These are phyloP conservation scores for Kodamaea alishanica DNA, from an alignment of 1,139 yeast genomes.

Conservation along the genomic window DNA sequence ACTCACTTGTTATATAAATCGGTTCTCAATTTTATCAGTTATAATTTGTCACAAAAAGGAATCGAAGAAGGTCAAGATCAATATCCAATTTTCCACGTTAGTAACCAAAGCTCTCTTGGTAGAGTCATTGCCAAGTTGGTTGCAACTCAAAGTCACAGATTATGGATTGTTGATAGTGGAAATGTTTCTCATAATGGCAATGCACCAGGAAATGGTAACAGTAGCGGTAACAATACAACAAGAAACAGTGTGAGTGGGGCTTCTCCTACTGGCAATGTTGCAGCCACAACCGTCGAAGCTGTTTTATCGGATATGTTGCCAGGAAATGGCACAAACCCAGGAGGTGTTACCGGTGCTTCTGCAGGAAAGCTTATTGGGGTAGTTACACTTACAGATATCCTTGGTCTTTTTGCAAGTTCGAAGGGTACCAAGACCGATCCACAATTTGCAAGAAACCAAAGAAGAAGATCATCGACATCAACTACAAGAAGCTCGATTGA, in stretches of 20 bases:
- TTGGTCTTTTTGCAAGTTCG: conserved; percentile 73
- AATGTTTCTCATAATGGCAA: conserved; percentile 7
- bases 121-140: conserved; percentile 91
- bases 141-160: conserved; percentile 88
- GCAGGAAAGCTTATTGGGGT: conserved; percentile 87
- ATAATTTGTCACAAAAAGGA: conserved; percentile 83
- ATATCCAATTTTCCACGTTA: conserved; percentile 93
- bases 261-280: conserved; percentile 12
- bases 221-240: conserved; percentile 3
- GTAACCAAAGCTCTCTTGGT: conserved; percentile 71
- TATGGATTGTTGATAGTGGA: conserved; percentile 80
- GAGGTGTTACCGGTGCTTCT: conserved; percentile 29
- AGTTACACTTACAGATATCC: conserved; percentile 82
- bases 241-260: not conserved
- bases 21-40: conserved; percentile 82
- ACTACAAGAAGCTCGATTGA: conserved; percentile 41
- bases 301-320: conserved; percentile 14
- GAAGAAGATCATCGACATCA: conserved; percentile 64
- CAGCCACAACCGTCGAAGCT: conserved; percentile 24
- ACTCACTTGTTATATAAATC: conserved; percentile 76
- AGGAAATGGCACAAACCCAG: conserved; percentile 11
- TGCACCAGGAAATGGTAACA: not conserved
- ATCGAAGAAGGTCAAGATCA: conserved; percentile 93
- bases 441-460: conserved; percentile 76
- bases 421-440: conserved; percentile 73